phyloP scores from a whole-genome alignment of 2,329 filamentous ascomycete genomes.

The Colletotrichum aenigma region DNA sequence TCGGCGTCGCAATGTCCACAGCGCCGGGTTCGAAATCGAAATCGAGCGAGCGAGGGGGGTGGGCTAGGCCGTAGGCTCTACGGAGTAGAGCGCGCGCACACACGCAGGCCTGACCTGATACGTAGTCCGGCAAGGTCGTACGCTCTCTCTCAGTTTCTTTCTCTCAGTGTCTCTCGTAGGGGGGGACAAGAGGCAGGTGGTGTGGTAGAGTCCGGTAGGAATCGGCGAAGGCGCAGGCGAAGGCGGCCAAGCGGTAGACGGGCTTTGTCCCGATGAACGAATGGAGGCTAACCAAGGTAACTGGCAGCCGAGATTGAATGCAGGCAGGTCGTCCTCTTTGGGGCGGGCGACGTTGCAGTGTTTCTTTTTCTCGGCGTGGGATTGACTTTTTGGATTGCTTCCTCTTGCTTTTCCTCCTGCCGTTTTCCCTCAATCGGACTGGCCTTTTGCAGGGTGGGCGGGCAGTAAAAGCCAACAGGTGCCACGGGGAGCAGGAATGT shows the following conservation, averaged over 20 bases:
- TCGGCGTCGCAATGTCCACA: slow-evolving; percentile 18
- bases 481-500: slow-evolving; percentile 2
- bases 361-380: background rate
- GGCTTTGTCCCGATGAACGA: slow-evolving; percentile 1
- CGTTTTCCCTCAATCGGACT: background rate
- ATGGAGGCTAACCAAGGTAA: slow-evolving; percentile 2
- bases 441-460: background rate
- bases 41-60: background rate
- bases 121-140: background rate
- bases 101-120: background rate
- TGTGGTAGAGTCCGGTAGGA: background rate
- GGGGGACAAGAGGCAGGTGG: background rate
- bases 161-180: background rate
- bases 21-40: background rate
- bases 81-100: background rate
- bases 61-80: background rate
- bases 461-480: background rate
- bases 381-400: background rate
- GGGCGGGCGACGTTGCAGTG: slow-evolving; percentile 5
- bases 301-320: background rate
- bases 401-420: slow-evolving; percentile 1
- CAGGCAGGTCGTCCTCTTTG: background rate
- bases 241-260: background rate
- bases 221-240: background rate
- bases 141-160: background rate